Evolutionary conservation across 192 early-diverging fungal species (phyloP), one percentile per base, ranked within the genome.

Genomic region (Coemansia furcata): DNA sequence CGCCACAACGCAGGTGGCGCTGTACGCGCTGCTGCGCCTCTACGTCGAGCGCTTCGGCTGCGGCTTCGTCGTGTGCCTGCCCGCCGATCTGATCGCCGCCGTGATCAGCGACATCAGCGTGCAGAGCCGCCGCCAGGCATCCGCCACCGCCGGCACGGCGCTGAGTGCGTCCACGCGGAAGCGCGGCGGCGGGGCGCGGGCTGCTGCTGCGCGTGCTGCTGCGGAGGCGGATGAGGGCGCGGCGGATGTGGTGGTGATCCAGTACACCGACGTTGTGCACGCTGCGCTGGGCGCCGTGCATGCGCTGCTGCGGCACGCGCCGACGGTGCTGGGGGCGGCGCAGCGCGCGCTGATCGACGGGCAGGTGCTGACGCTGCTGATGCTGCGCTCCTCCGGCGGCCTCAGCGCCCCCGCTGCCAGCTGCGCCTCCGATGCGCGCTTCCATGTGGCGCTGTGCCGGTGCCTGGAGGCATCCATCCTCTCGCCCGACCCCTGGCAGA

Each of bases 401-500:
- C 40, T 62, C 14, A 58, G 73, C 39, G 36, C 47, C 3, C 69
- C 71, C 15, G 72, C 61, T 58, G 77, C 77, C 11, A 59, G 68
- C 7, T 69, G 76, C 4, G 68, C 78, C 37, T 54, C 67, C 6
- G 70, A 67, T 39, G 64, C 66, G 4, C 44, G 63, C n/a, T 65
- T 60, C 73, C 62, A 50, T 36, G 68, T 47, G 2, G 49, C 61
- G 6, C 52, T 83, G 26, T 76, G 63, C 36, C 29, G 60, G 26
- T 83, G 77, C 35, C 63, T 83, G 14, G 55, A 73, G 30, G 77
- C 73, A n/a, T 78, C 81, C 9, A 37, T 83, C 26, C 35, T 76
- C 58, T 78, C 81, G 60, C 81, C 81, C 5, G 76, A 78, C 65
- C 69, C 74, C 6, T 79, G 77, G 81, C 70, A 76, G 6, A 69